phyloP scores from a whole-genome alignment of 2,329 filamentous ascomycete genomes.

The Sarocladium kiliense region DNA sequence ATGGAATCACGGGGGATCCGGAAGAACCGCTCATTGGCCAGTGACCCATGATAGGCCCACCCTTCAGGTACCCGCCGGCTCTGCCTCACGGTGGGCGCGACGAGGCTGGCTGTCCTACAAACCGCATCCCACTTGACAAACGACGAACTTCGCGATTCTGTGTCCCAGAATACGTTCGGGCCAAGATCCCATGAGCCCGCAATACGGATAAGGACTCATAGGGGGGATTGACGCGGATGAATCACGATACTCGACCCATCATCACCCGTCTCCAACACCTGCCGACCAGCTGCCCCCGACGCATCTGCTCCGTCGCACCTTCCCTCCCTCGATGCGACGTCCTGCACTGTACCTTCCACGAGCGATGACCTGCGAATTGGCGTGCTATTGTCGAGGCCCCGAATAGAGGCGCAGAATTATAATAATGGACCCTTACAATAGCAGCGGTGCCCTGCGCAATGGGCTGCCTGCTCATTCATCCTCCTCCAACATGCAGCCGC shows the following conservation, averaged over 20 bases:
- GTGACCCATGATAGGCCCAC: not conserved
- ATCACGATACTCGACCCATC: not conserved
- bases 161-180: not conserved
- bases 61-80: conserved; percentile 4
- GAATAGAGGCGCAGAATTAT: conserved; percentile 18
- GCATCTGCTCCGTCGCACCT: conserved; percentile 7
- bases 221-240: not conserved
- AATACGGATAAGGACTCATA: not conserved
- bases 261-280: not conserved
- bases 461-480: conserved; percentile 23
- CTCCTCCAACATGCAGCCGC: conserved; percentile 16
- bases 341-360: conserved; percentile 19
- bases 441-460: conserved; percentile 23
- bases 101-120: conserved; percentile 1
- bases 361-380: conserved; percentile 24
- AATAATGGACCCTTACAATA: conserved; percentile 24
- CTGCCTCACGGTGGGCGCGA: conserved; percentile 5
- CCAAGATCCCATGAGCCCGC: not conserved
- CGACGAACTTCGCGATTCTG: not conserved
- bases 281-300: not conserved
- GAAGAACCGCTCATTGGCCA: conserved; percentile 1
- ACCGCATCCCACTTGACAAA: not conserved
- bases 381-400: conserved; percentile 20
- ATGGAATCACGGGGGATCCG: conserved; percentile 2
- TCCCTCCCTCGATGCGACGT: conserved; percentile 20